Base-by-base conservation (phyloP, 192 early-diverging fungal species). In the Linnemannia hyalina region DNA sequence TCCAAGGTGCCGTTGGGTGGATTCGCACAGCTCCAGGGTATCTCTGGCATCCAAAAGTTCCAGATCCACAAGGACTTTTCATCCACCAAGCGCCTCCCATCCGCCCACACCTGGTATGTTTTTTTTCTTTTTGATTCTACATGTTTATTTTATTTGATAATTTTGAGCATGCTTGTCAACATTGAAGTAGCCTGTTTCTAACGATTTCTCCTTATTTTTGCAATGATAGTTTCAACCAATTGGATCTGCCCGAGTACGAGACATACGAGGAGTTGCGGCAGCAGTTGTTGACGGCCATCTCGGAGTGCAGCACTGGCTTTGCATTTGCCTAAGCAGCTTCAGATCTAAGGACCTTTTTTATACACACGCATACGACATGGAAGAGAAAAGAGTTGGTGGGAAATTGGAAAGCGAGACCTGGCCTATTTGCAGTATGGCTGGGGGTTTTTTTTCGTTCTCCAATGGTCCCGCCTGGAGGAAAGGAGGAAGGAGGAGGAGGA, bases 31-130 rank as follows among this genome's bases (percentile, higher is more conserved):
- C 88, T 99, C 63, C 97, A 99, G 87, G 98, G 98, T 40, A 95
- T 95, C 65, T 94, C 93, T 83, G 98, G 98, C 57, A 92, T 97
- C 36, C 97, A 99, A 88, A 98, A 97, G 92, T 99, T 99, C 94
- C 97, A 98, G 90, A 98, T 99, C 82, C 97, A 98, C 89, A 97
- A 97, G 89, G 97, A 98, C 89, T 98, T 97, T 92, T 84, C 93
- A 9, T 94, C 94, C 13, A 91, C 94, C 8, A 90, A 93, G 36
- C 92, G 97, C 29, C 92, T 99, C 52, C 98, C 98, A 22, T 96
- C 95, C 16, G 97, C 98, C 9, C 98, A 99, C 85, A 99, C 98
- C 52, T 99, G 98, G 96, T 96, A 93, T 87, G 86, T 11, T 42
- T 35, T 42, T 35, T 35, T 76, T 15, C 57, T 26, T 46, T 55